phyloP scores from a whole-genome alignment of 148 eudicot genomes.

The Mesembryanthemum crystallinum region DNA sequence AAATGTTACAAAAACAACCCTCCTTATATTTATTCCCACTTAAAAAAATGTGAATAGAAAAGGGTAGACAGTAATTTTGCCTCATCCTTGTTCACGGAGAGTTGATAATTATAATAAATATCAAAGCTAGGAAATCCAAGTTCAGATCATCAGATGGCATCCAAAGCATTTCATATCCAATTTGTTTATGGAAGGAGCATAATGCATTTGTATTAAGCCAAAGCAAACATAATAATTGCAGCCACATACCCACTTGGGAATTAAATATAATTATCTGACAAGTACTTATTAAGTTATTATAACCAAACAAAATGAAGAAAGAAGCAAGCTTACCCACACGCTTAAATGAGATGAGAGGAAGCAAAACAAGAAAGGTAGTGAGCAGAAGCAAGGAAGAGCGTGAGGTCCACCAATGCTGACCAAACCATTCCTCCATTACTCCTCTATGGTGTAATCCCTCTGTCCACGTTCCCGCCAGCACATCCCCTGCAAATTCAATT shows the following conservation, averaged over 20 bases:
- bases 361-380: conserved; percentile 58
- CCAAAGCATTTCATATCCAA: background rate
- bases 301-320: background rate
- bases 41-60: too few relatives aligned
- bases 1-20: too few relatives aligned
- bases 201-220: too few relatives aligned
- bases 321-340: conserved; percentile 57
- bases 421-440: conserved; percentile 83
- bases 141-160: background rate
- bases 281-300: too few relatives aligned
- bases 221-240: background rate
- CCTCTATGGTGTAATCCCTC: conserved; percentile 71
- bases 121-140: background rate
- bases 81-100: too few relatives aligned
- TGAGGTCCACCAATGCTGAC: conserved; percentile 65
- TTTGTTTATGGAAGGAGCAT: background rate
- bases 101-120: too few relatives aligned
- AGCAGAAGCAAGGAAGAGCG: conserved; percentile 58
- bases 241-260: background rate
- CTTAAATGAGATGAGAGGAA: conserved; percentile 70
- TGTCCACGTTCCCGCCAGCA: conserved; percentile 70
- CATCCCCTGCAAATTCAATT: conserved; percentile 56
- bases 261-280: background rate
- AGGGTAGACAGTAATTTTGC: too few relatives aligned
- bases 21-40: too few relatives aligned